Evolutionary conservation across 2,329 filamentous ascomycete species (phyloP).

Genomic region (Curvularia eragrostidis): DNA sequence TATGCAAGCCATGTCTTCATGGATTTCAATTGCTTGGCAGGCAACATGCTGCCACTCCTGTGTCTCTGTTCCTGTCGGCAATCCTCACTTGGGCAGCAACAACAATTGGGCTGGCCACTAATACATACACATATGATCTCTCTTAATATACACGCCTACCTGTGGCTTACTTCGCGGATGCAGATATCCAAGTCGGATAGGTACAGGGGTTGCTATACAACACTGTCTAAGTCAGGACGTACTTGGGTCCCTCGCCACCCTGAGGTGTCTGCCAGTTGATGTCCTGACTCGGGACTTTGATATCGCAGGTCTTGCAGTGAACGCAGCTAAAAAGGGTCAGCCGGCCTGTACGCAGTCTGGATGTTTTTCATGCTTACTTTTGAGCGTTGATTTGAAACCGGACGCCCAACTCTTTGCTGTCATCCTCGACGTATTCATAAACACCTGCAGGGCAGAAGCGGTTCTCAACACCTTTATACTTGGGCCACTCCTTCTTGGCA

Average conservation of each 20-base stretch:
- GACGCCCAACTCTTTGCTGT: conserved; percentile 83
- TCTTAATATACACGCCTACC: conserved; percentile 17
- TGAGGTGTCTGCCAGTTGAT: conserved; percentile 93
- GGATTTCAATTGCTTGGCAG: neutral
- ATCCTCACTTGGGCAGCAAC: conserved; percentile 21
- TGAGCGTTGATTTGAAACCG: conserved; percentile 97
- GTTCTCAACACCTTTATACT: conserved; percentile 92
- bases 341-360: conserved; percentile 1
- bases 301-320: conserved; percentile 99
- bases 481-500: conserved; percentile 79
- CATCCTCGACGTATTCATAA: conserved; percentile 97
- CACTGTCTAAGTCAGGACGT: conserved; percentile 61
- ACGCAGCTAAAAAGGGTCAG: conserved; percentile 73
- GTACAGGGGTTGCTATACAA: neutral
- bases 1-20: neutral
- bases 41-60: neutral
- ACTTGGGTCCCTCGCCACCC: conserved; percentile 79
- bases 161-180: neutral
- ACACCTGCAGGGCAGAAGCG: conserved; percentile 97
- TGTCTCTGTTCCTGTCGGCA: neutral
- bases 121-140: conserved; percentile 11
- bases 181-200: neutral
- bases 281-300: conserved; percentile 95
- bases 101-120: conserved; percentile 12
- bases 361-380: conserved; percentile 71